Evolutionary conservation across 1,284 basidiomycete species (phyloP), one percentile per base, ranked within the genome.

Genomic region (Heterobasidion parviporum): DNA sequence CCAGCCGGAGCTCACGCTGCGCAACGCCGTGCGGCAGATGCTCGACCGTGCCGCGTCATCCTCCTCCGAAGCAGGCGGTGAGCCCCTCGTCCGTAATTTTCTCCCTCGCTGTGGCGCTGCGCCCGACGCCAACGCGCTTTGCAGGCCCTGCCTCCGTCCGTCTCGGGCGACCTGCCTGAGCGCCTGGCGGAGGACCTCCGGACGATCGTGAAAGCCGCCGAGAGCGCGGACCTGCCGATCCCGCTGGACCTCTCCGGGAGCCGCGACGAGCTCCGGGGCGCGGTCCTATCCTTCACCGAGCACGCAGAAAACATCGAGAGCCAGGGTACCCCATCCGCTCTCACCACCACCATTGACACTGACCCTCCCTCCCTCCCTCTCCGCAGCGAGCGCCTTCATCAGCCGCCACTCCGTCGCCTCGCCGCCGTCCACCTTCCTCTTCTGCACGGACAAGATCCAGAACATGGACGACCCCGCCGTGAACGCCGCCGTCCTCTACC

Each of bases 11-110:
- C 56, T 87, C 20, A 89, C 89, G 0, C 65, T 82, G 44, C 77
- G 89, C 10, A 92, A 92, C 68, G 77, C 79, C 10, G 74, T 92
- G 26, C 82, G 89, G 15, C 70, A 79, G 55, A 66, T 72, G 52
- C 65, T 79, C 35, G 36, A 56, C 36, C 41, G 48, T 8, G 33
- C 43, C 35, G 26, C 18, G 33, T 38, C 20, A 35, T 43, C 18
- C 48, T 26, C 18, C 57, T 55, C 26, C 52, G 57, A 54, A 41
- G 16, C 32, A 14, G 15, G 8, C 38, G 16, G 44, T 15, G 44
- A 45, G 44, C 16, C 35, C 16, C 18, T 52, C 26, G 26, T 26
- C 26, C 26, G 26, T 26, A 0, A 26, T 26, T 26, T 26, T 26
- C 26, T 26, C 26, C 5, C 26, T 5, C 26, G 26, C 26, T 26